Percentiles rank a stretch among this genome's conserved stretches.
Evolutionary conservation across 2,329 filamentous ascomycete genomes (phyloP).

Genomic region (Phialophora tarda): DNA sequence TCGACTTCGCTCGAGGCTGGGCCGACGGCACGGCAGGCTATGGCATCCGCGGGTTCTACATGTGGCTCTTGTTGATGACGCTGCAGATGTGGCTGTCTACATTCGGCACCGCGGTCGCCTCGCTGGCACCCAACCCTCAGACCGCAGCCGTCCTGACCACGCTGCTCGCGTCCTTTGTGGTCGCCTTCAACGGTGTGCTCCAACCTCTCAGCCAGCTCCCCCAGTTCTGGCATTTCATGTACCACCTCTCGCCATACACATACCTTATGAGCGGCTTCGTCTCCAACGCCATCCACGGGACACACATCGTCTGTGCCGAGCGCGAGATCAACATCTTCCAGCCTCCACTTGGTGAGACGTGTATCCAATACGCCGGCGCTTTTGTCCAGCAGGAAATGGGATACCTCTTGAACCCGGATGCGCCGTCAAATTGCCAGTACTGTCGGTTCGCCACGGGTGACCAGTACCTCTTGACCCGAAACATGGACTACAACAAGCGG

Average conservation of each 20-base stretch:
- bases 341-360: no score
- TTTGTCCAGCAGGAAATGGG: no score
- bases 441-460: no score
- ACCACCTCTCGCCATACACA: constrained; percentile 74
- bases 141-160: constrained; percentile 74
- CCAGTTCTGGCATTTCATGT: constrained; percentile 69
- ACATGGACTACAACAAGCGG: no score
- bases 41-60: constrained; percentile 6
- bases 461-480: no score
- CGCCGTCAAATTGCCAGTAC: no score
- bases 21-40: no score
- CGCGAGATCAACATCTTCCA: constrained; percentile 60
- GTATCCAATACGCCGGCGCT: no score
- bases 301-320: constrained; percentile 57
- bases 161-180: constrained; percentile 51
- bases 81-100: constrained; percentile 55
- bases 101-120: constrained; percentile 78
- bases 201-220: constrained; percentile 64
- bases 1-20: no score
- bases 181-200: constrained; percentile 76
- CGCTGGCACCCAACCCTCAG: constrained; percentile 64
- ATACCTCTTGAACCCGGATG: no score
- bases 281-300: constrained; percentile 54
- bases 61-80: constrained; percentile 14
- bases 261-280: constrained; percentile 59